Conservation (phyloP, 805 yeast genomes). For the Cyberlindnera subsufficiens region DNA sequence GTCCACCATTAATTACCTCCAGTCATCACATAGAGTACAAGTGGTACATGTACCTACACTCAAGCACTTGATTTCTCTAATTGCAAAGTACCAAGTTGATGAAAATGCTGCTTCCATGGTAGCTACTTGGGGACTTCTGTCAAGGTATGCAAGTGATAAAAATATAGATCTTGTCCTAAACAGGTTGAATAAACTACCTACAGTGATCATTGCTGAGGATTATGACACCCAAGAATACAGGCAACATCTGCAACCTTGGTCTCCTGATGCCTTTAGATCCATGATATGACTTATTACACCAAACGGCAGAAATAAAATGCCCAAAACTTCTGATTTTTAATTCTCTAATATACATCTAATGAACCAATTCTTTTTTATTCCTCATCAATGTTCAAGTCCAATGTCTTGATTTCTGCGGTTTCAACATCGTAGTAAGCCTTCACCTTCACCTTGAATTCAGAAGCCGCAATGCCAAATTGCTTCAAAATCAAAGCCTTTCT, state of each 20-base stretch:
- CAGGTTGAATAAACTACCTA: slow-evolving; percentile 1
- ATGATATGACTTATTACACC: background rate
- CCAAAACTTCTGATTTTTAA: background rate
- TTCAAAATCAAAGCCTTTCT: slow-evolving; percentile 88
- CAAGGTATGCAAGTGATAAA: background rate
- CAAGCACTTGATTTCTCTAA: slow-evolving; percentile 3
- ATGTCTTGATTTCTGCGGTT: slow-evolving; percentile 26
- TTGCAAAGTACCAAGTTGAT: slow-evolving; percentile 1
- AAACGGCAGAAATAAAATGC: background rate
- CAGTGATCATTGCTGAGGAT: background rate
- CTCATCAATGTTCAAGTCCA: slow-evolving; percentile 28
- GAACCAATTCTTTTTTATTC: background rate
- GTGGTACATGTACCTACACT: slow-evolving; percentile 2
- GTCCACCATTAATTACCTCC: slow-evolving; percentile 10
- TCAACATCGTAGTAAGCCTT: slow-evolving; percentile 77
- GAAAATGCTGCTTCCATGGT: background rate
- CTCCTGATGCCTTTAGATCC: background rate
- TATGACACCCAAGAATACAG: background rate
- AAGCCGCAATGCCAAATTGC: slow-evolving; percentile 92
- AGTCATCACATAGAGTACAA: background rate
- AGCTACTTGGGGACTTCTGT: slow-evolving; percentile 6
- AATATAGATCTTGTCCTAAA: slow-evolving; percentile 4
- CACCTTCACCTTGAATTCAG: slow-evolving; percentile 80
- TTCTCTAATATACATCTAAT: background rate
- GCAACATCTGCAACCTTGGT: background rate